Base-by-base conservation (phyloP, 2,329 filamentous ascomycete genomes). In the Sarocladiaceae sp. region DNA sequence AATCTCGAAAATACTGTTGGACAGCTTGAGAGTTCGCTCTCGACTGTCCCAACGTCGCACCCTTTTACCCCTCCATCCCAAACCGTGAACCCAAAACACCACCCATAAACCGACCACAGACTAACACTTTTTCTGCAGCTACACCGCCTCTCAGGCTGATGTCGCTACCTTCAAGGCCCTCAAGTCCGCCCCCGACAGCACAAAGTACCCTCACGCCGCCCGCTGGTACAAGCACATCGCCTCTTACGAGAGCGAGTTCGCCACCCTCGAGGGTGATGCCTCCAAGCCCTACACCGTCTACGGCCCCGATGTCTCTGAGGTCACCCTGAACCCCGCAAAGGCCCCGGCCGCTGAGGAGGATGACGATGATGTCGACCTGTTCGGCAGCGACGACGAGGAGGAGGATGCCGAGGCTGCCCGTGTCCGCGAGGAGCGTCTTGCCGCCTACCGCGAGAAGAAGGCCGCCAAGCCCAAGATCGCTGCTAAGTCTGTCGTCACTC, bases 151-250 rank as follows among this genome's bases (percentile, higher is more conserved):
- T 65, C 94, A 99, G 82, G 94, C 94, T 76, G 94, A 99, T 80
- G 93, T 95, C 66, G 88, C 87, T 74, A 84, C 84, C 77, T 97
- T 88, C 88, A 96, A 97, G 84, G 88, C 88, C 66, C 74, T 97
- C 71, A 85, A 80, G 67, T 75, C 79, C 63, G 74, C 83, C 55
- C 94, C 94, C 64, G 84, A 87, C 62, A 82, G 87, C 66, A 79
- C 80, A 72, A 96, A 96, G 80, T 96, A 88, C 85, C 91, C 93
- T 67, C 81, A 96, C 78, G 91, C 88, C 68, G 90, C 90, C 69
- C 88, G 94, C 74, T 99, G 94, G 94, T 97, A 96, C 86, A 96
- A 95, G 84, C 93, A 99, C 84, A 90, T 97, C 70, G 84, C 88
- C 72, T 88, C 88, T 64, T 96, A 89, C 79, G 86, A 95, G 82